Conservation (phyloP, 192 early-diverging fungal genomes). For the Coemansia sp. region DNA sequence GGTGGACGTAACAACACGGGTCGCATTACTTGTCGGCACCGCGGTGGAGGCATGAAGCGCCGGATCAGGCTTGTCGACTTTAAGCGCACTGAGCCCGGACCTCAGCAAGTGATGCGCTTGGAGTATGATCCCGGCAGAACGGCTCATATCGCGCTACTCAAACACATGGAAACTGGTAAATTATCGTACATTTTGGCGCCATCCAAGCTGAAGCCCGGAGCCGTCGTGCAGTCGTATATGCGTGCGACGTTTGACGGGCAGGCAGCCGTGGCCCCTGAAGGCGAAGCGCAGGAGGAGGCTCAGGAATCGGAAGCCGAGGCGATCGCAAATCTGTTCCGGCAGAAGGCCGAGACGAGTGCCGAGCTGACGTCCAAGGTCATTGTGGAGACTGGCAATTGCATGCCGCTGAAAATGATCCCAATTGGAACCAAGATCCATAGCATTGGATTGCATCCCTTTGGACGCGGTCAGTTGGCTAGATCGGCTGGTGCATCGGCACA, state of each 20-base stretch:
- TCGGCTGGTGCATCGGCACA: slow-evolving; percentile 88
- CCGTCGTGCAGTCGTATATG: slow-evolving; percentile 65
- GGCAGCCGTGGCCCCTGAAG: neutral
- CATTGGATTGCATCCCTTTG: slow-evolving; percentile 76
- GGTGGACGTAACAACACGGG: slow-evolving; percentile 92
- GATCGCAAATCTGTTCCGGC: neutral
- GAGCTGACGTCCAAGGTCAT: slow-evolving; percentile 28
- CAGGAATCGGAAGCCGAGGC: neutral
- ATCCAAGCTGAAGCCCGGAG: slow-evolving; percentile 70
- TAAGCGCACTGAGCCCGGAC: slow-evolving; percentile 68
- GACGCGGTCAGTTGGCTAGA: slow-evolving; percentile 74
- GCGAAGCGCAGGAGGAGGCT: slow-evolving; percentile 5
- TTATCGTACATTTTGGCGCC: slow-evolving; percentile 88
- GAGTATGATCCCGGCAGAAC: slow-evolving; percentile 95
- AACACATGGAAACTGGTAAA: slow-evolving; percentile 71
- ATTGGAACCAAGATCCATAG: slow-evolving; percentile 88
- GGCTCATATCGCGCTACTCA: slow-evolving; percentile 84
- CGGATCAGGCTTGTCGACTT: slow-evolving; percentile 89
- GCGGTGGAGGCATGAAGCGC: slow-evolving; percentile 91
- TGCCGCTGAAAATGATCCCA: slow-evolving; percentile 87
- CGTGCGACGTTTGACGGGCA: neutral
- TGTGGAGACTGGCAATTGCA: slow-evolving; percentile 85
- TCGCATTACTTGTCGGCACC: slow-evolving; percentile 86
- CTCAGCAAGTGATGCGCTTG: slow-evolving; percentile 81
- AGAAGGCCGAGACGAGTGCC: neutral